Conservation (phyloP, 345 rosid genomes). For the Acer yangbiense region DNA sequence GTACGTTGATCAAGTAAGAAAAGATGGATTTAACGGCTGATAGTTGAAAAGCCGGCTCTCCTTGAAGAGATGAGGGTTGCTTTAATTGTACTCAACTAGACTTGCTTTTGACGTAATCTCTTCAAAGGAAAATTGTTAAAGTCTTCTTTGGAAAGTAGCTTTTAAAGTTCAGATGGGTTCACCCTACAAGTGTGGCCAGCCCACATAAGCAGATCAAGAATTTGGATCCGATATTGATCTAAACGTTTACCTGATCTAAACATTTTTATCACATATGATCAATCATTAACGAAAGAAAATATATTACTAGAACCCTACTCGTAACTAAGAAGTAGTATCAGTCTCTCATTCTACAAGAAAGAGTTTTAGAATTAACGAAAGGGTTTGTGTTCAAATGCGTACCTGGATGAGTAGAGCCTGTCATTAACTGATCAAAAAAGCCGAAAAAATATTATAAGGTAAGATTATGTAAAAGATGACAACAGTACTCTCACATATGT, state of each 20-base stretch:
- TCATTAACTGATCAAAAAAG: neutral
- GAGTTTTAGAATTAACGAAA: neutral
- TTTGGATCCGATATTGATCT: neutral
- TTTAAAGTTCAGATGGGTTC: neutral
- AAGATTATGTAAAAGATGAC: neutral
- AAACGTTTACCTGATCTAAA: neutral
- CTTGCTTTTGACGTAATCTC: neutral
- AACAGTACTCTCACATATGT: neutral
- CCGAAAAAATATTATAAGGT: neutral
- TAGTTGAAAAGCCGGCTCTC: too few relatives aligned
- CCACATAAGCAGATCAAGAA: neutral
- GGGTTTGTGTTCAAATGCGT: neutral
- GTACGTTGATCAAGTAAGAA: too few relatives aligned
- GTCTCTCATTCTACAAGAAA: neutral
- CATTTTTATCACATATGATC: neutral
- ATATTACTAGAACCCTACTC: neutral
- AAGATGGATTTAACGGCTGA: too few relatives aligned
- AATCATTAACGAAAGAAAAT: too few relatives aligned
- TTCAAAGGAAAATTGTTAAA: neutral
- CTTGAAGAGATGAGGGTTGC: too few relatives aligned
- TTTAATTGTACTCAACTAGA: neutral
- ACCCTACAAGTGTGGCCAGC: neutral
- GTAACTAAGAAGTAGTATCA: neutral
- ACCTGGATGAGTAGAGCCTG: neutral
- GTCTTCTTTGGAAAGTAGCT: neutral